These are phyloP conservation scores for Tetraselmis chui DNA, from an alignment of 139 green algal genomes.

Conservation along the genomic window DNA sequence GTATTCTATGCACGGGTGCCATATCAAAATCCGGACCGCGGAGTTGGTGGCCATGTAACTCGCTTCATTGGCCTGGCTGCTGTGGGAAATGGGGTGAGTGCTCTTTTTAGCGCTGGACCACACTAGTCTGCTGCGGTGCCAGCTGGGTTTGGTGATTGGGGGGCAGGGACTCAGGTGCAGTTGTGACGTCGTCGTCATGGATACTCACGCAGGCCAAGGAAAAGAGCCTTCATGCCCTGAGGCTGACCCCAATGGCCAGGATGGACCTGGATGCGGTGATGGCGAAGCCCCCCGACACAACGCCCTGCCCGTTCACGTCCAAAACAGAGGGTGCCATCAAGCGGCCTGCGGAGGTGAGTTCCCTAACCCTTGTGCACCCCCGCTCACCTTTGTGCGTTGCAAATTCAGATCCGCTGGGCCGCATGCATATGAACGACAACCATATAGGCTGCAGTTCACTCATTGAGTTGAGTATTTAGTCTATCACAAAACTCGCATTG, in stretches of 20 bases:
- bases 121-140: background rate
- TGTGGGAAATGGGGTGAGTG: constrained; percentile 32
- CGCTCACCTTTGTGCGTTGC: no score
- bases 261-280: constrained; percentile 52
- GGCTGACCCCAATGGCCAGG: constrained; percentile 46
- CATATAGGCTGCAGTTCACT: no score
- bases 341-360: background rate
- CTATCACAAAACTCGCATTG: no score
- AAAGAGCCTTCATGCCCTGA: constrained; percentile 79
- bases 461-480: no score
- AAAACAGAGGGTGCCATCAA: constrained; percentile 11
- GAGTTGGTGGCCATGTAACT: constrained; percentile 65
- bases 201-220: constrained; percentile 53
- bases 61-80: constrained; percentile 78
- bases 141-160: no score
- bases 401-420: no score
- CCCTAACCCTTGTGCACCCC: no score
- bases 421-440: no score
- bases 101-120: no score
- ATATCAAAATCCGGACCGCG: constrained; percentile 74
- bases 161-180: no score
- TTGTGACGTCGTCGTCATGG: no score
- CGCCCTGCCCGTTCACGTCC: constrained; percentile 40
- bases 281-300: constrained; percentile 43
- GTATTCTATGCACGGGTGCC: constrained; percentile 63